Evolutionary conservation across 176 grass and related monocot genomes (phyloP).

Genomic region (Phyllostachys edulis): DNA sequence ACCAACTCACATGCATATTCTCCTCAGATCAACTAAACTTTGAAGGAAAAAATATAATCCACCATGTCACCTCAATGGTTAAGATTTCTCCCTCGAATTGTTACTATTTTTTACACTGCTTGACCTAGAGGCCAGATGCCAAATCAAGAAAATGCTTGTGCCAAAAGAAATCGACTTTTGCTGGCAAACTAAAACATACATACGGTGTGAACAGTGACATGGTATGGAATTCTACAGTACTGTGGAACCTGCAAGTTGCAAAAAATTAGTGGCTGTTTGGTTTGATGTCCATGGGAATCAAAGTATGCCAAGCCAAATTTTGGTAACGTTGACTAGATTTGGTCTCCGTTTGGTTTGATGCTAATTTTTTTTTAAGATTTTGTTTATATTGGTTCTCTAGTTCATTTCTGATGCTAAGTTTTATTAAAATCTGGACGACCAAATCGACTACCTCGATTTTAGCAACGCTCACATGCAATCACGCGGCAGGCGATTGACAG

Average conservation of each 20-base stretch:
- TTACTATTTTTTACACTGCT: not conserved
- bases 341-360: too few relatives aligned
- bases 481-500: not conserved
- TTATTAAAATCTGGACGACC: too few relatives aligned
- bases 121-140: not conserved
- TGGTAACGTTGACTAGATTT: too few relatives aligned
- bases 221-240: not conserved
- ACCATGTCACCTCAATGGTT: not conserved
- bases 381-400: too few relatives aligned
- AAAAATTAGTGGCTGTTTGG: not conserved
- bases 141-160: not conserved
- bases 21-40: not conserved
- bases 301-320: too few relatives aligned
- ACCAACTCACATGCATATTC: not conserved
- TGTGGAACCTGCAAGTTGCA: not conserved
- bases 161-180: not conserved
- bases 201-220: not conserved
- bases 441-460: too few relatives aligned
- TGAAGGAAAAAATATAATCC: not conserved
- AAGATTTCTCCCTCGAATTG: not conserved
- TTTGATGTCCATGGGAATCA: too few relatives aligned
- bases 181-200: not conserved
- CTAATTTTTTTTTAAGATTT: too few relatives aligned
- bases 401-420: too few relatives aligned
- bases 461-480: not conserved